phyloP scores from a whole-genome alignment of 2,329 filamentous ascomycete species.

The Coccinonectria pachysandricola region DNA sequence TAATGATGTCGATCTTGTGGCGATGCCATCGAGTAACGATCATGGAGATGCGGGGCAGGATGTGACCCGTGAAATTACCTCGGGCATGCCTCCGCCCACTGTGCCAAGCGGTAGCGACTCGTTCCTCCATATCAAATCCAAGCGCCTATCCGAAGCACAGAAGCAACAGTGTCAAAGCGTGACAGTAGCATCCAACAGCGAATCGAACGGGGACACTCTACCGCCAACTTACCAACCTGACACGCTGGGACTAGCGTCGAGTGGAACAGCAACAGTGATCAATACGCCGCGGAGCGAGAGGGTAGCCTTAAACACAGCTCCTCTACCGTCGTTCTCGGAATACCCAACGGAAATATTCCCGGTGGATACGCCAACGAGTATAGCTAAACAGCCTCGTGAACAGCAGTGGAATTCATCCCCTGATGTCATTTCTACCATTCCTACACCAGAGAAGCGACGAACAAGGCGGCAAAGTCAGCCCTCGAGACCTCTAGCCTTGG shows the following conservation, averaged over 20 bases:
- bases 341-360: too few relatives aligned
- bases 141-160: conserved; percentile 26
- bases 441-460: conserved; percentile 7
- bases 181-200: conserved; percentile 9
- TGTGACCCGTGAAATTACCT: conserved; percentile 6
- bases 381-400: conserved; percentile 1
- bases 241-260: conserved; percentile 17
- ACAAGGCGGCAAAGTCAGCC: conserved; percentile 4
- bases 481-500: too few relatives aligned
- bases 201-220: conserved; percentile 6
- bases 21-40: conserved; percentile 14
- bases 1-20: conserved; percentile 18
- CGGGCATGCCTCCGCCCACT: conserved; percentile 19
- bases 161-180: conserved; percentile 25
- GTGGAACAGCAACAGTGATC: conserved; percentile 25
- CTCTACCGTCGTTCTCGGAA: conserved; percentile 9
- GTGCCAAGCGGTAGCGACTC: conserved; percentile 15
- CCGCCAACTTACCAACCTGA: conserved; percentile 10
- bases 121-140: conserved; percentile 25
- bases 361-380: conserved; percentile 2
- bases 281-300: conserved; percentile 24
- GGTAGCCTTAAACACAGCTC: conserved; percentile 10
- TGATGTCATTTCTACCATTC: conserved; percentile 12
- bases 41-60: conserved; percentile 4
- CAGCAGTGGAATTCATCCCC: conserved; percentile 14